Percentiles rank a stretch among this genome's conserved stretches.
Conservation (phyloP, 768 basidiomycete species). For the Cystofilobasidium bisporidii region DNA sequence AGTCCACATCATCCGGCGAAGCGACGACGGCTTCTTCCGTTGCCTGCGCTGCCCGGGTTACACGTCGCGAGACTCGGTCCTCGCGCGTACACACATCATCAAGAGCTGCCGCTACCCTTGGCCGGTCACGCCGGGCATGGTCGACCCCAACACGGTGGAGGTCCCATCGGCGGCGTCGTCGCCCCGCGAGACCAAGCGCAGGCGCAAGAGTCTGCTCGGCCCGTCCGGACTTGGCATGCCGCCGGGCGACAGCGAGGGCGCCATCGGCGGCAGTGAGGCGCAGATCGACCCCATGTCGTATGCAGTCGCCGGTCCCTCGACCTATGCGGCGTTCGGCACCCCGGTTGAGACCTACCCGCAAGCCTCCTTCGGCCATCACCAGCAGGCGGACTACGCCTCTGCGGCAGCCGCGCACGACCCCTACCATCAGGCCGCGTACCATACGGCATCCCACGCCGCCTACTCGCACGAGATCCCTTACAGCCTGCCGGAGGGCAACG, state of each 20-base stretch:
- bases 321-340: not conserved
- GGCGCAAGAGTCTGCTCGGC: not conserved
- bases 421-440: not conserved
- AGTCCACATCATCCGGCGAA: not conserved
- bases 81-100: slow-evolving; percentile 5
- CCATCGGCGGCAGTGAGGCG: not conserved
- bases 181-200: slow-evolving; percentile 1
- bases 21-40: slow-evolving; percentile 5
- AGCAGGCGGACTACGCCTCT: not conserved
- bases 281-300: not conserved
- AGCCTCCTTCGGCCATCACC: not conserved
- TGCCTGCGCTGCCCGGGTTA: slow-evolving; percentile 5
- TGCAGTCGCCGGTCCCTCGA: not conserved
- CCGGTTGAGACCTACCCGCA: not conserved
- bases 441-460: not conserved
- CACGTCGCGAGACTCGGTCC: not conserved
- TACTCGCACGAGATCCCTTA: not conserved
- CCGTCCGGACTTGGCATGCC: not conserved
- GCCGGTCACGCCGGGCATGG: not conserved
- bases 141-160: not conserved
- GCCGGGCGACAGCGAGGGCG: not conserved
- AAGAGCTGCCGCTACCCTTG: slow-evolving; percentile 4
- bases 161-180: not conserved
- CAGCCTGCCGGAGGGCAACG: not conserved
- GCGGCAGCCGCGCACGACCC: not conserved